A percentile compares a stretch with the other conserved stretches of the same genome.
Conservation (phyloP, 306 rosid species). For the Arachis hypogaea region DNA sequence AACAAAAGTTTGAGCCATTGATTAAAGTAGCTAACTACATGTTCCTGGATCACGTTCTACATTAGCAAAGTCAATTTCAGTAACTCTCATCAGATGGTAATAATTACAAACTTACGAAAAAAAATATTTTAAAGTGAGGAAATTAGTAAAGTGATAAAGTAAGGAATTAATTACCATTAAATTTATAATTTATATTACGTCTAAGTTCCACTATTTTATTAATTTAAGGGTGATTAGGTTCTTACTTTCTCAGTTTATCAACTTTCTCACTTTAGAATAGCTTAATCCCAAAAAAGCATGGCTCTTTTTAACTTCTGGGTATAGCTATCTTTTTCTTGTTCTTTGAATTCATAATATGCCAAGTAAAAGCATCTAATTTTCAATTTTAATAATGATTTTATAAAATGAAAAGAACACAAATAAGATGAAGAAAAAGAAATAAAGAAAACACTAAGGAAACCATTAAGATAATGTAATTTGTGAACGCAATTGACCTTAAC, state of each 20-base stretch:
- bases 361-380: slow-evolving; percentile 3
- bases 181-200: no score
- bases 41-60: not conserved
- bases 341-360: not conserved
- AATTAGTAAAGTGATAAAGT: no score
- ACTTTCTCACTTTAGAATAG: not conserved
- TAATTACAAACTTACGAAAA: no score
- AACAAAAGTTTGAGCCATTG: slow-evolving; percentile 7
- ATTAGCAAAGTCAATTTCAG: slow-evolving; percentile 12
- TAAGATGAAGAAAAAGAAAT: not conserved
- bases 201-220: no score
- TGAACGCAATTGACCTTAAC: not conserved
- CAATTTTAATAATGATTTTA: not conserved
- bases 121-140: no score
- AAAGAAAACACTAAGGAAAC: not conserved
- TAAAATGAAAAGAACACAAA: not conserved
- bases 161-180: no score
- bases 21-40: slow-evolving; percentile 8
- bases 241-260: no score
- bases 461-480: slow-evolving; percentile 3
- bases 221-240: no score
- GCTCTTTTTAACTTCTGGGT: not conserved
- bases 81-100: not conserved
- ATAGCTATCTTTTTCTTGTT: slow-evolving; percentile 9
- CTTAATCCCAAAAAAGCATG: not conserved